phyloP scores from a whole-genome alignment of 2,329 filamentous ascomycete species.

The Fusarium sororula region DNA sequence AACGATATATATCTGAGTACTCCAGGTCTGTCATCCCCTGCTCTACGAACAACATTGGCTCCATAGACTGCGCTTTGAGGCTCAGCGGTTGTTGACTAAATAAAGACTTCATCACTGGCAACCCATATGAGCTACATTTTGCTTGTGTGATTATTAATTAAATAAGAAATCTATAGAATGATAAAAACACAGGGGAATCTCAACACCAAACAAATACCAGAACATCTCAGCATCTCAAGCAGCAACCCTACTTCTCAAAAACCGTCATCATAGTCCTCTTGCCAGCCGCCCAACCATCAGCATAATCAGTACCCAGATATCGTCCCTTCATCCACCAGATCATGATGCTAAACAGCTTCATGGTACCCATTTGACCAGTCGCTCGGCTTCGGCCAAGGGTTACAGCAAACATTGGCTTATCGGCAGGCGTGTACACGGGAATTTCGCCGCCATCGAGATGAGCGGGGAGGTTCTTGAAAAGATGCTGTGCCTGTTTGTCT shows the following conservation, averaged over 20 bases:
- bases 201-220: not conserved
- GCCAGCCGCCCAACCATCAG: constrained; percentile 45
- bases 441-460: constrained; percentile 45
- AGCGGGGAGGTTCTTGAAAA: constrained; percentile 47
- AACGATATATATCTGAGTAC: no score
- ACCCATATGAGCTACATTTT: no score
- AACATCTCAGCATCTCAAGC: not conserved
- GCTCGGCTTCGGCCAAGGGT: constrained; percentile 53
- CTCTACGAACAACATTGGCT: not conserved
- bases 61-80: not conserved
- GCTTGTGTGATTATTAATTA: not conserved
- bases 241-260: constrained; percentile 44
- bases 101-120: not conserved
- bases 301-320: constrained; percentile 49
- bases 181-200: constrained; percentile 6
- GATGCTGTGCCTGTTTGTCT: constrained; percentile 47
- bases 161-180: not conserved
- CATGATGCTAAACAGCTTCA: constrained; percentile 51
- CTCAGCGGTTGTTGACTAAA: no score
- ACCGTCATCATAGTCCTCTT: constrained; percentile 45
- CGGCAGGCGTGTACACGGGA: constrained; percentile 44
- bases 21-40: not conserved
- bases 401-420: constrained; percentile 47
- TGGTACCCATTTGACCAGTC: constrained; percentile 50
- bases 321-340: constrained; percentile 53